Base-by-base conservation (phyloP, 352 stramenopile species). In the Globisporangium carolinianum region DNA sequence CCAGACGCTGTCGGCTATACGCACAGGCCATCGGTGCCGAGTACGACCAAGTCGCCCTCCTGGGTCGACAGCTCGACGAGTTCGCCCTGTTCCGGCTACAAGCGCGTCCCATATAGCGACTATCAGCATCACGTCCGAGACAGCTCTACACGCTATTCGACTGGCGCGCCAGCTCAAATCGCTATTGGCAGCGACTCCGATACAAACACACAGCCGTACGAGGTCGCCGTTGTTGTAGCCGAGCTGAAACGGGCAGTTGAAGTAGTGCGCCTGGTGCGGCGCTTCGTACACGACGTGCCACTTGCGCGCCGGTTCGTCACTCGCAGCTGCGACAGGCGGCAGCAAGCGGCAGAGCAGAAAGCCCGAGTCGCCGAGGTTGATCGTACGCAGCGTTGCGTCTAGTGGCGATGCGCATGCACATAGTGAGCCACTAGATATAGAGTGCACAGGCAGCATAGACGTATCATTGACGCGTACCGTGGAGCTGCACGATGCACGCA, bases 231-330 rank as follows among this genome's bases (percentile, higher is more conserved):
- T 97, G 45, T 91, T 73, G 58, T 75, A 77, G 8, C 89, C 95
- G 11, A 98, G 70, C 61, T 98, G 95, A 58, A 93, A 98, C 0
- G 95, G 95, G 63, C 95, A 98, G 69, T 98, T 97, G 70, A 98
- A 98, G 71, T 97, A 98, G 61, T 98, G 95, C 36, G 82, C 89
- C 62, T 98, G 95, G 64, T 96, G 91, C 42, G 84, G 81, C 10
- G 91, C 94, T 54, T 95, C 86, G 50, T 89, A 94, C 5, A 97
- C 75, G 15, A 98, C 69, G 46, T 83, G 82, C 67, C 87, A 95
- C 56, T 73, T 80, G 42, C 60, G 18, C 3, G n/a, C 24, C 24
- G 24, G 24, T 32, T 32, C 24, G 24, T 3, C 24, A 32, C 24
- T 32, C 24, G 24, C 24, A 32, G 24, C 24, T 38, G 39, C 39